These are phyloP conservation scores for Ceratocystis cacaofunesta DNA, from an alignment of 2,329 filamentous ascomycete genomes.

Conservation along the genomic window DNA sequence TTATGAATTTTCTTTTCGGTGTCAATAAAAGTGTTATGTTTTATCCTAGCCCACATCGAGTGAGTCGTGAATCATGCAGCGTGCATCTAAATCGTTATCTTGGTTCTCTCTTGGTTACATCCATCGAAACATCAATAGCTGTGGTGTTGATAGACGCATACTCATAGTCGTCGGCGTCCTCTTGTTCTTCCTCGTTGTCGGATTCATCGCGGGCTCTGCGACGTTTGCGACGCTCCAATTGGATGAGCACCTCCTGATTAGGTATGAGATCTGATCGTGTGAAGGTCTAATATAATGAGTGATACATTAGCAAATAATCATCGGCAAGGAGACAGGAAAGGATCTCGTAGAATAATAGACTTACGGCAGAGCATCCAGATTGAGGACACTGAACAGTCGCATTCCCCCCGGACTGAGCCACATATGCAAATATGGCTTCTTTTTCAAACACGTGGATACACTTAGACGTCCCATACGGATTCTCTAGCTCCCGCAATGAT, in stretches of 20 bases:
- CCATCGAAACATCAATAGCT: not conserved
- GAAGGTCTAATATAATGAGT: not conserved
- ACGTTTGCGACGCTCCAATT: conserved; percentile 8
- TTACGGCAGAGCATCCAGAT: conserved; percentile 38
- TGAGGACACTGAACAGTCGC: conserved; percentile 9
- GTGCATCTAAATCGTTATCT: not conserved
- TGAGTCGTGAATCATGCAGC: not conserved
- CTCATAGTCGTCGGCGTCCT: conserved; percentile 9
- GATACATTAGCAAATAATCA: not conserved
- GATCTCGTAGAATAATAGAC: conserved; percentile 15
- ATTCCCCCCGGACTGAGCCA: conserved; percentile 39
- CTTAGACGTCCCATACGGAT: conserved; percentile 50
- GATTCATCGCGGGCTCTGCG: conserved; percentile 8
- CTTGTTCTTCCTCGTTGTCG: conserved; percentile 8
- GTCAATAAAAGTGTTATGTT: not conserved
- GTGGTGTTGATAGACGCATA: conserved; percentile 12
- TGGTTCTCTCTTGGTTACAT: not conserved
- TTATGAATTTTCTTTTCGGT: not conserved
- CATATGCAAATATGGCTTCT: conserved; percentile 40
- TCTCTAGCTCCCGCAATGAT: conserved; percentile 46
- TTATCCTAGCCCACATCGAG: not conserved
- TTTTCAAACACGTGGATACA: conserved; percentile 65
- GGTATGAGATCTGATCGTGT: not conserved
- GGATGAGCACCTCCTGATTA: conserved; percentile 10
- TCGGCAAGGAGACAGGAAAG: not conserved